These are phyloP conservation scores for Boletus rubescentipes DNA, from an alignment of 768 basidiomycete genomes.

Conservation along the genomic window DNA sequence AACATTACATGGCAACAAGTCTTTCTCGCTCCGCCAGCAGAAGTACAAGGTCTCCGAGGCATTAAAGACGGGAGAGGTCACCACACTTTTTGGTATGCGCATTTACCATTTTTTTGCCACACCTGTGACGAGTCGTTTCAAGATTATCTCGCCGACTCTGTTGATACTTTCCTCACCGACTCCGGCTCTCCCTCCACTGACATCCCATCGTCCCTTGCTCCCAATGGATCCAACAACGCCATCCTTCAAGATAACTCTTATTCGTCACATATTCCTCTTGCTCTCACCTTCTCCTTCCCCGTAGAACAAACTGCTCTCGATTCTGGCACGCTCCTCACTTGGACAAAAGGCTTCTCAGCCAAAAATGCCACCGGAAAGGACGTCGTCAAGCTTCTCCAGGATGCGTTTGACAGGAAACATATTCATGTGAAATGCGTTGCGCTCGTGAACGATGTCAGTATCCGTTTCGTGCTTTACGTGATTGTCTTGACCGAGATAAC, in stretches of 20 bases:
- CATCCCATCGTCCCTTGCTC: slow-evolving; percentile 28
- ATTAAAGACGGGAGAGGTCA: slow-evolving; percentile 90
- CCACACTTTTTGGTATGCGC: slow-evolving; percentile 74
- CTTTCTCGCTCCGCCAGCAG: slow-evolving; percentile 88
- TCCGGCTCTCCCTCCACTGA: slow-evolving; percentile 28
- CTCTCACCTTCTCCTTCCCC: slow-evolving; percentile 96
- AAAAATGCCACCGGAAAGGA: slow-evolving; percentile 89
- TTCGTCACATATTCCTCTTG: slow-evolving; percentile 60
- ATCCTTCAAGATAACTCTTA: slow-evolving; percentile 27
- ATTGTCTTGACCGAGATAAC: slow-evolving; percentile 9
- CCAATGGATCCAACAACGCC: slow-evolving; percentile 12
- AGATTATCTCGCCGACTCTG: slow-evolving; percentile 98
- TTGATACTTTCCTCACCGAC: slow-evolving; percentile 88
- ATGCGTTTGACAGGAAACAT: slow-evolving; percentile 89
- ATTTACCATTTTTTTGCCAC: not conserved
- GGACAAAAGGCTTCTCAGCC: slow-evolving; percentile 96
- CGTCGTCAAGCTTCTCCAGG: slow-evolving; percentile 85
- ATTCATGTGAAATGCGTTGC: slow-evolving; percentile 91
- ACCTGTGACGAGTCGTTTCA: slow-evolving; percentile 14
- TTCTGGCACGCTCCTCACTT: slow-evolving; percentile 86
- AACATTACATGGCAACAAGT: slow-evolving; percentile 82
- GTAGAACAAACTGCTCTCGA: slow-evolving; percentile 95
- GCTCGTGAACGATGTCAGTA: slow-evolving; percentile 87
- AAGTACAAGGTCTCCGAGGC: slow-evolving; percentile 95
- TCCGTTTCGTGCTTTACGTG: slow-evolving; percentile 25